Base-by-base conservation (phyloP, 2,329 filamentous ascomycete species). In the Xylaria sp. region DNA sequence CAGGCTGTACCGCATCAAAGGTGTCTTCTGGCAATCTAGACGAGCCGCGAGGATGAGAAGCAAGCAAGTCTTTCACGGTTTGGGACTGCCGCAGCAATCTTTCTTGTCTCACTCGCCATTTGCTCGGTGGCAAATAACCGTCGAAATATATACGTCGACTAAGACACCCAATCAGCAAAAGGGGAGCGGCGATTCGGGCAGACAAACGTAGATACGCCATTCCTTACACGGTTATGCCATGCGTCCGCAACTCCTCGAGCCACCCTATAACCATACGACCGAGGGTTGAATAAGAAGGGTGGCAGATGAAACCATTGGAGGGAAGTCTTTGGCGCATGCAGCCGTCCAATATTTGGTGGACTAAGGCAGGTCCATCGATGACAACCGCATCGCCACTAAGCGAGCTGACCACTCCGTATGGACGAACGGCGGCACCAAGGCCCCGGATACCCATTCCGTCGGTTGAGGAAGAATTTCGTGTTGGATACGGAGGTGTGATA, bases 361-460 rank as follows among this genome's bases (percentile, higher is more conserved):
- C 90, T 25, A 96, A 78, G 2, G 87, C 88, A 4, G 93, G 92
- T 0, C 92, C 93, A 72, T 97, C 93, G 58, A 96, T 86, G 44
- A 86, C 81, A 19, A 84, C 76, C 5, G 70, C 69, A 38, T 79
- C 71, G 25, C 76, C 74, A 38, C 73, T 67, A 2, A 90, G 75
- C 10, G 72, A 67, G 7, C 73, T 74, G 17, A 75, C 70, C 27
- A 76, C 73, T 1, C 83, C 81, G 71, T 84, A 87, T 0, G 82
- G 82, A 62, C 81, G 77, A 43, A 90, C 74, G 52, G 82, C 80
- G 13, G 78, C 74, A 46, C 80, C 81, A 4, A 90, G 77, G 64
- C 82, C 80, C 40, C 80, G 83, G 46, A 90, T 86, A 0, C 88
- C 88, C 88, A 90, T 82, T 19, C 47, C 64, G 52, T 58, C 25